Evolutionary conservation across 345 rosid species (phyloP).

Genomic region (Microcos paniculata): DNA sequence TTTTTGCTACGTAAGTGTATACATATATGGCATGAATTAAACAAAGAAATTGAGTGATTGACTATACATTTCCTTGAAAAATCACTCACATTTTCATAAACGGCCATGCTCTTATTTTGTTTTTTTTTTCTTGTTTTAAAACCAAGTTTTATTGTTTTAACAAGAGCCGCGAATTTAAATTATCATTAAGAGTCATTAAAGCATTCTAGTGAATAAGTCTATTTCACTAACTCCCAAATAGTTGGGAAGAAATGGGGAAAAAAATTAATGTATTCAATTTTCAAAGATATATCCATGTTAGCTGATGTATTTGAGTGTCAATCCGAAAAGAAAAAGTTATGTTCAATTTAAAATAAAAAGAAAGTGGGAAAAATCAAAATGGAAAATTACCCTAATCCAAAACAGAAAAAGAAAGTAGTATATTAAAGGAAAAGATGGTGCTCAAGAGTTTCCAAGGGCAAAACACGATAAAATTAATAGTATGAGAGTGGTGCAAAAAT

Average conservation of each 20-base stretch:
- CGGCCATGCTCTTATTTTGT: not conserved
- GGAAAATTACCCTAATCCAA: too few species aligned
- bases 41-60: not conserved
- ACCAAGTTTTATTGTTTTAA: too few species aligned
- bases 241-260: not conserved
- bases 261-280: not conserved
- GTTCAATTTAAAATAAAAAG: too few species aligned
- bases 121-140: not conserved
- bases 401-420: not conserved
- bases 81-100: not conserved
- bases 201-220: not conserved
- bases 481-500: not conserved
- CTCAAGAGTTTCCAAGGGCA: not conserved
- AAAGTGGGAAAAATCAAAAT: too few species aligned
- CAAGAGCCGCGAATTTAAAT: not conserved
- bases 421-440: not conserved
- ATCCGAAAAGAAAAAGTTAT: not conserved
- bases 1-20: not conserved
- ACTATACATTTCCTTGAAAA: not conserved
- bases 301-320: not conserved
- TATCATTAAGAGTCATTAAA: not conserved
- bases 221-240: not conserved
- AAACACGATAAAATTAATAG: not conserved
- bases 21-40: not conserved
- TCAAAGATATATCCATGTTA: not conserved